phyloP scores from a whole-genome alignment of 495 filamentous ascomycete genomes.

The Aspergillus cavernicola region DNA sequence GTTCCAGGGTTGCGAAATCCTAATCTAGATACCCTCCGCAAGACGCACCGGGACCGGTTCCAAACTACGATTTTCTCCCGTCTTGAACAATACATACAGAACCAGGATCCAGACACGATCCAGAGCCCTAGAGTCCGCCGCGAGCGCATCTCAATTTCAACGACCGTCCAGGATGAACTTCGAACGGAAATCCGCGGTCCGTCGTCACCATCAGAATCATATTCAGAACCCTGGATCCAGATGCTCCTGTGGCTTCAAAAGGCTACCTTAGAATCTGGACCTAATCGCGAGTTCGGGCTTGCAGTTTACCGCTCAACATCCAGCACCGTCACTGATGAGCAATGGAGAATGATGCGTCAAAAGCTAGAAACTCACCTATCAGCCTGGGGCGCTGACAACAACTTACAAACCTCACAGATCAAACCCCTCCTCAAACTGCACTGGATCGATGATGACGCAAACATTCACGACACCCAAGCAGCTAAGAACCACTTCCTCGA shows the following conservation, averaged over 20 bases:
- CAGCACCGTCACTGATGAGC: slow-evolving; percentile 16
- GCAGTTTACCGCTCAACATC: slow-evolving; percentile 30
- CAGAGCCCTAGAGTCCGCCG: not conserved
- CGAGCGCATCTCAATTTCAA: slow-evolving; percentile 5
- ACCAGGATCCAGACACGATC: too few relatives aligned
- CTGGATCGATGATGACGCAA: too few relatives aligned
- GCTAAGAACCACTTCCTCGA: too few relatives aligned
- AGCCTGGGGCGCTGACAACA: slow-evolving; percentile 25
- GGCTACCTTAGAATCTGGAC: not conserved
- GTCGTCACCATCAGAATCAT: slow-evolving; percentile 10
- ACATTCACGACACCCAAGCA: too few relatives aligned
- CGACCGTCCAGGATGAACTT: slow-evolving; percentile 14
- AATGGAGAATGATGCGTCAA: slow-evolving; percentile 23
- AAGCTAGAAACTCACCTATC: slow-evolving; percentile 25
- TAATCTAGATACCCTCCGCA: not conserved
- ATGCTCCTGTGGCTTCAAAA: not conserved
- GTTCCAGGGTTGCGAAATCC: not conserved
- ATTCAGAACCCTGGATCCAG: slow-evolving; percentile 18
- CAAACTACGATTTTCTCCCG: too few relatives aligned
- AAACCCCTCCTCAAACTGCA: slow-evolving; percentile 26
- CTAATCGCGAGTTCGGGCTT: slow-evolving; percentile 14
- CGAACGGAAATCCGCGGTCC: slow-evolving; percentile 18
- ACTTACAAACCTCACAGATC: slow-evolving; percentile 19
- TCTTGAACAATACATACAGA: too few relatives aligned
- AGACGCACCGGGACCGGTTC: not conserved